Base-by-base conservation (phyloP, 495 filamentous ascomycete species). In the Lasiosphaeria hispida region DNA sequence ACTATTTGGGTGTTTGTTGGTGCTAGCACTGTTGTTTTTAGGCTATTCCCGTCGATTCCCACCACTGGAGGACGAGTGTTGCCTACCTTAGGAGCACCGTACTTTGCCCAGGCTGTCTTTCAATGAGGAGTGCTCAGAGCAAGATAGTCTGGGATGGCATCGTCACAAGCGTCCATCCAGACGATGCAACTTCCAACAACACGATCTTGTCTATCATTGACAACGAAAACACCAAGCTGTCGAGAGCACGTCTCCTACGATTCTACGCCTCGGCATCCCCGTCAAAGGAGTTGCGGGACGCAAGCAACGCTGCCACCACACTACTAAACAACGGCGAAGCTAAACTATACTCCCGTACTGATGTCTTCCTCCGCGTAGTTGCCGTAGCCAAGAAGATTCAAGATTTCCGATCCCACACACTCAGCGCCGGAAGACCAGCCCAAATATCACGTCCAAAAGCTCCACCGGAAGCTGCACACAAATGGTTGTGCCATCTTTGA, bases 371-470 rank as follows among this genome's bases (percentile, higher is more conserved):
- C 35, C 35, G 38, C 35, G 49, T 52, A 4, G 35, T 39, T 23
- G 35, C 49, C 36, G 49, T 52, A 3, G 7, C 19, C 8, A 51
- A 51, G 1, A 51, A 51, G 30, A 51, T 51, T n/a, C 35, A 39
- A 7, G 14, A 17, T 7, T 7, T 15, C 35, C 35, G n/a, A 38
- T 6, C 8, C 35, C 49, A 36, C 14, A 3, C 13, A 40, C n/a
- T 7, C 5, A n/a, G 13, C 17, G 0, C 35, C 39, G 5, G 36
- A 40, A 15, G 49, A 18, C 7, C 49, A 52, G 15, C 39, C 49
- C 49, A 52, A 40, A 36, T 40, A 50, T 18, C 49, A 57, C 36
- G 10, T 57, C 17, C 36, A 35, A 14, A 57, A 57, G 44, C 39
- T 57, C 23, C 55, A 50, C 18, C 44, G 55, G 2, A 48, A 50